Base-by-base conservation (phyloP, 2,329 filamentous ascomycete genomes). In the Colletotrichum sp. region DNA sequence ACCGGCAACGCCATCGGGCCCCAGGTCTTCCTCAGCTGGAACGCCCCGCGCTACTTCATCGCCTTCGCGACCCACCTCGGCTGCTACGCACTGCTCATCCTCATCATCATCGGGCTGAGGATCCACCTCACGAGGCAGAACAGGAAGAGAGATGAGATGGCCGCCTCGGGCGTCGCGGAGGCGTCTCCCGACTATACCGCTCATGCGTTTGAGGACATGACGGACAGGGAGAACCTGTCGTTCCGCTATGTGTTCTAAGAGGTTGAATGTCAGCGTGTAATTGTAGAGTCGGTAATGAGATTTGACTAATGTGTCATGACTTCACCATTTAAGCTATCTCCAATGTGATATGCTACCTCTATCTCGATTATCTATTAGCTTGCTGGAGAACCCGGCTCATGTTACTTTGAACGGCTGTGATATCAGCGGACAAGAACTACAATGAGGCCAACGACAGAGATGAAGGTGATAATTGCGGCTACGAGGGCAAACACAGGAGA, bases 31-130 rank as follows among this genome's bases (percentile, higher is more conserved):
- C 87, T 92, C 9, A 83, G 85, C 22, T 86, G 86, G 80, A 91
- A 95, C 80, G 87, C 86, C 0, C 93, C 93, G 0, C 87, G 90
- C 11, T 95, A 95, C 82, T 91, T 92, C 79, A 93, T 91, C 76
- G 93, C 93, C 2, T 94, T 94, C 75, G 87, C 91, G 8, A 93
- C 92, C 1, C 93, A 95, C 79, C 86, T 95, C 11, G 93, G 91
- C 16, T 95, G 93, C 84, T 95, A 95, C 82, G 84, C 86, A 1
- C 84, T 91, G 32, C 86, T 94, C 28, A 90, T 93, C 1, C 32
- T 91, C 6, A 87, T 91, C 6, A 88, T 94, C 25, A 68, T 91
- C 4, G 88, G 85, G 76, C 85, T 94, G 79, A 86, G 93, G 27
- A 92, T 89, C 84, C 88, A 93, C 75, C 86, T 94, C 19, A 84